These are phyloP conservation scores for Pycnococcus provasolii DNA, from an alignment of 139 green algal species.

Conservation along the genomic window DNA sequence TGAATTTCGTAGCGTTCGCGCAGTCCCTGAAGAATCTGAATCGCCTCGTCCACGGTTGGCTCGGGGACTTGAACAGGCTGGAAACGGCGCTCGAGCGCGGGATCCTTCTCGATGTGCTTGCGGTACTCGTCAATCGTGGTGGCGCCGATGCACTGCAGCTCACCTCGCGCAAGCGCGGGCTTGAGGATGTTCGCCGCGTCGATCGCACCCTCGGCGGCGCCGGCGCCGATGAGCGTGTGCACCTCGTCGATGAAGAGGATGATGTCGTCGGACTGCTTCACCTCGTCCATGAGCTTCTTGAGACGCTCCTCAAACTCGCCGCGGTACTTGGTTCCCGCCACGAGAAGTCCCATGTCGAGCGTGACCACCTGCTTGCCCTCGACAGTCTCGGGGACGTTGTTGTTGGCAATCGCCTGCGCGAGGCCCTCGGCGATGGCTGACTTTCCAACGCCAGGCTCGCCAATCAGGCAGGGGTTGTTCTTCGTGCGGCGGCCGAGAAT, in stretches of 20 bases:
- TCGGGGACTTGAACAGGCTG: conserved; percentile 63
- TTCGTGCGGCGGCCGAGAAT: conserved; percentile 94
- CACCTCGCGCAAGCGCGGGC: conserved; percentile 89
- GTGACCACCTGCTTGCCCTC: conserved; percentile 98
- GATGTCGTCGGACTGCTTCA: conserved; percentile 98
- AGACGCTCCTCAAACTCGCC: conserved; percentile 99
- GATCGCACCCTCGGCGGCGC: conserved; percentile 94
- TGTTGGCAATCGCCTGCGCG: conserved; percentile 79
- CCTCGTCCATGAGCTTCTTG: conserved; percentile 99
- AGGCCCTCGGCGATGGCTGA: conserved; percentile 96
- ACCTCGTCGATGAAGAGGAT: conserved; percentile 94
- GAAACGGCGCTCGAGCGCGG: conserved; percentile 78
- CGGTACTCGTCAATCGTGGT: conserved; percentile 99
- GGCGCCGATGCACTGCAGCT: conserved; percentile 96
- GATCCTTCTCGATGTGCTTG: conserved; percentile 99
- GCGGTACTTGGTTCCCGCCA: conserved; percentile 98
- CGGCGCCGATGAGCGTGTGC: conserved; percentile 96
- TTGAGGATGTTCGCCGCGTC: conserved; percentile 99
- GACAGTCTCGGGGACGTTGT: conserved; percentile 97
- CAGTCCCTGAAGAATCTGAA: conserved; percentile 84
- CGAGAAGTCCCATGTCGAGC: conserved; percentile 97
- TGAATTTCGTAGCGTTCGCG: conserved; percentile 93
- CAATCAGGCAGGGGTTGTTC: conserved; percentile 98
- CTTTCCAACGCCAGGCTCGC: conserved; percentile 96
- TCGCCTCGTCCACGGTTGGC: conserved; percentile 93